Conservation (phyloP, 345 rosid species). For the Cardamine resedifolia region DNA sequence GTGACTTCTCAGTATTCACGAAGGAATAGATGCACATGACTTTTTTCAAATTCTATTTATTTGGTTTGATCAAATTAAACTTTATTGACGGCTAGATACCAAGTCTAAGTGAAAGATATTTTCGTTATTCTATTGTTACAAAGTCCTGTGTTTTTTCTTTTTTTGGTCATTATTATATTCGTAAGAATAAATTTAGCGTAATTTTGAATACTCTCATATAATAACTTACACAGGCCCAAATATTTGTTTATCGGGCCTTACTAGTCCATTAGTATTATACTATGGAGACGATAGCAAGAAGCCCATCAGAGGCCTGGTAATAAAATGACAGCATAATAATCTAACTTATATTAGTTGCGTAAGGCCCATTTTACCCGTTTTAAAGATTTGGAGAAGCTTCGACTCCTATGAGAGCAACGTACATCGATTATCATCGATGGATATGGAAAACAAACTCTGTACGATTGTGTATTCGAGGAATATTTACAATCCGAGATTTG, state of each 20-base stretch:
- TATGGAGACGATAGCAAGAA: neutral
- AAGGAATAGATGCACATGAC: slow-evolving; percentile 25
- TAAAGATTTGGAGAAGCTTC: neutral
- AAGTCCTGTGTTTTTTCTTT: neutral
- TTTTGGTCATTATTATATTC: neutral
- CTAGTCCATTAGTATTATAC: neutral
- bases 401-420: no score
- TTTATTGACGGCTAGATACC: neutral
- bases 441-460: neutral
- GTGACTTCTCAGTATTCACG: neutral
- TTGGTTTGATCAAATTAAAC: neutral
- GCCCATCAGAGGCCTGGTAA: neutral
- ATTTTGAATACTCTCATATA: no score
- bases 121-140: neutral
- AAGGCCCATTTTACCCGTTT: neutral
- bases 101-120: neutral
- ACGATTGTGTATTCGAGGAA: neutral
- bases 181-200: neutral
- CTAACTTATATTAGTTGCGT: neutral
- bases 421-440: neutral
- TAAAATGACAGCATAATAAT: neutral
- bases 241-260: neutral
- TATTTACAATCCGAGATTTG: neutral
- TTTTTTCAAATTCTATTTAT: slow-evolving; percentile 5
- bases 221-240: no score